Base-by-base conservation (phyloP, 345 rosid species). In the Odontarrhena argentea region DNA sequence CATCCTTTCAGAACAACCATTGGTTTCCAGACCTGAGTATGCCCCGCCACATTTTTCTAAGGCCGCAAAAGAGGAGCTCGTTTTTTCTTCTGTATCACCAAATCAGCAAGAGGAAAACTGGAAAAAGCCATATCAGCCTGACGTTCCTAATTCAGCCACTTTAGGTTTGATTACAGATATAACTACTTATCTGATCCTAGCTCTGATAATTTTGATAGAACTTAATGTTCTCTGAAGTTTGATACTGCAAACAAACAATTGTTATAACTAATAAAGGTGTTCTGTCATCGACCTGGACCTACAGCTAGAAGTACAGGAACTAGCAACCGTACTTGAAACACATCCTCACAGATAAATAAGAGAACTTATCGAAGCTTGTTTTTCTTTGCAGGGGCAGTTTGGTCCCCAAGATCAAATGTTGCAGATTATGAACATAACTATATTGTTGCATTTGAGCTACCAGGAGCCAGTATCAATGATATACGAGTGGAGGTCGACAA, bases 401-500 rank as follows among this genome's bases (percentile, higher is more conserved):
- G 88, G 96, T 80, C 84, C 32, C 91, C 95, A 2, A 84, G 77
- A 74, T 83, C 82, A 77, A 85, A 82, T 70, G 84, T 87, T 45
- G 83, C 66, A 24, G 96, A 83, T 78, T 78, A 74, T 25, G 73
- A 73, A 55, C 51, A 59, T 37, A 74, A 70, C 49, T 89, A 84
- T 74, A 60, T 86, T 50, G 55, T 92, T 40, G 85, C 79, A 8
- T 40, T 89, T 24, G 96, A 89, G 76, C 71, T 89, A 69, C 92
- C 96, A 18, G 93, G 96, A 3, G 96, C 80, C 25, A 55, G 71
- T 50, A 65, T 77, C 65, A 70, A 75, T 75, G 86, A 92, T 71
- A 75, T 92, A 59, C 81, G 84, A 79, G 98, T 92, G 74, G 96
- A 89, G 65, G 82, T 89, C 47, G 78, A 78, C 71, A 78, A 82